phyloP scores from a whole-genome alignment of 495 filamentous ascomycete species.

The Trichoderma reesei region DNA sequence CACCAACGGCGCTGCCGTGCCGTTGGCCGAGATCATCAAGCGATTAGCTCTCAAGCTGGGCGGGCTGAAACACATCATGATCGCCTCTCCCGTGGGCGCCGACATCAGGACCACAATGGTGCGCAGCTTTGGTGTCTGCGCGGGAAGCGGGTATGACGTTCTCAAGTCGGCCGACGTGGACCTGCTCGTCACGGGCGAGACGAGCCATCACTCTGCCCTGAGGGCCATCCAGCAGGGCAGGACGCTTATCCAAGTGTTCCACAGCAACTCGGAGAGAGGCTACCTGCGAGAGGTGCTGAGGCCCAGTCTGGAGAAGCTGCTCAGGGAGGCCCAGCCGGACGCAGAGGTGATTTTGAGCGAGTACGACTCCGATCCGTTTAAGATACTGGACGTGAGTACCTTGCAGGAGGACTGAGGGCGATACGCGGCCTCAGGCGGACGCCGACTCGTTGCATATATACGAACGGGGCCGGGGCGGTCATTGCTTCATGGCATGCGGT shows the following conservation, averaged over 20 bases:
- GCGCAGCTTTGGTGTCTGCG: slow-evolving; percentile 59
- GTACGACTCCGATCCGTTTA: slow-evolving; percentile 61
- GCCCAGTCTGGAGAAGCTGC: slow-evolving; percentile 44
- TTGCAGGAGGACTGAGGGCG: slow-evolving; percentile 6
- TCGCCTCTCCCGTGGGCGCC: slow-evolving; percentile 25
- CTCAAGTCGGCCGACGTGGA: slow-evolving; percentile 62
- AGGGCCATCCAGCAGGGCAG: slow-evolving; percentile 81
- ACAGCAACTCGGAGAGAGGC: slow-evolving; percentile 82
- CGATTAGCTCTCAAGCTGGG: slow-evolving; percentile 27
- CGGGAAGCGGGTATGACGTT: slow-evolving; percentile 69
- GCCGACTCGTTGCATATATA: neutral
- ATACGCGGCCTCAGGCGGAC: neutral
- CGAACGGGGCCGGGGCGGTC: neutral
- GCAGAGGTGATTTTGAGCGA: slow-evolving; percentile 65
- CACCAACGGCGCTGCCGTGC: slow-evolving; percentile 43
- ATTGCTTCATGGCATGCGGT: slow-evolving; percentile 7
- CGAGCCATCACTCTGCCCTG: slow-evolving; percentile 86
- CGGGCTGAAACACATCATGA: slow-evolving; percentile 29
- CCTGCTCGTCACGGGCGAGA: slow-evolving; percentile 81
- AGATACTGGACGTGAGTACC: slow-evolving; percentile 32
- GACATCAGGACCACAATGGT: slow-evolving; percentile 30
- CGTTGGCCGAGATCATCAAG: slow-evolving; percentile 52
- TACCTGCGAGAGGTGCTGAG: slow-evolving; percentile 66
- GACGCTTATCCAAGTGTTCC: slow-evolving; percentile 73
- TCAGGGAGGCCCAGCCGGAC: slow-evolving; percentile 40